Evolutionary conservation across 108 stramenopile genomes (phyloP).

Genomic region (Nitzschia putrida): DNA sequence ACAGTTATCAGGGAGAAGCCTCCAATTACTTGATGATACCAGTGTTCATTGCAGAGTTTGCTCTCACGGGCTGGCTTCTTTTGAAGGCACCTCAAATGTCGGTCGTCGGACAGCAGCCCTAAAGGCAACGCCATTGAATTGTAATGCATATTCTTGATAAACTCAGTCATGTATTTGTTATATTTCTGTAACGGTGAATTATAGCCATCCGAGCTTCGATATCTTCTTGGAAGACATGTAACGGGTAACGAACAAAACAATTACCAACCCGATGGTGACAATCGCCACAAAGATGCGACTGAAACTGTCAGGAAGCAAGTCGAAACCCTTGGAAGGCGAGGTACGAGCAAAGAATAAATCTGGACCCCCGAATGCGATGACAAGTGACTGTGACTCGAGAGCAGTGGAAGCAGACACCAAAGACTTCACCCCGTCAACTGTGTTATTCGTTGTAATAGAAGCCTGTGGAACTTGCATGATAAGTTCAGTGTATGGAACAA

Average conservation of each 20-base stretch:
- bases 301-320: slow-evolving; percentile 84
- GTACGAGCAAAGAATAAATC: slow-evolving; percentile 86
- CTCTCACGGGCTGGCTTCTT: neutral
- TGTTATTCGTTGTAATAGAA: slow-evolving; percentile 62
- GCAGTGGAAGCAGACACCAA: slow-evolving; percentile 67
- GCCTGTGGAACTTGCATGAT: slow-evolving; percentile 65
- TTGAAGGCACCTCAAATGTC: neutral
- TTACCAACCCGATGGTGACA: slow-evolving; percentile 60
- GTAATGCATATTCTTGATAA: neutral
- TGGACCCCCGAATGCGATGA: slow-evolving; percentile 79
- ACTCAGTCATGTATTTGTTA: neutral
- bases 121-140: no score
- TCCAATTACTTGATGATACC: slow-evolving; percentile 6
- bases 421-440: slow-evolving; percentile 53
- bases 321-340: slow-evolving; percentile 84
- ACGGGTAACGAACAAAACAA: slow-evolving; percentile 49
- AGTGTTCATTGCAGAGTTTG: slow-evolving; percentile 11
- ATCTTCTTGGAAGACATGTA: slow-evolving; percentile 63
- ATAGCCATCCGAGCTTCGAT: slow-evolving; percentile 47
- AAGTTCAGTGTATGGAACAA: slow-evolving; percentile 71
- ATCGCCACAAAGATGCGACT: slow-evolving; percentile 63
- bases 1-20: neutral
- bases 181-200: slow-evolving; percentile 1
- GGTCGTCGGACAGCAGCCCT: no score
- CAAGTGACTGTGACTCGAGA: slow-evolving; percentile 81